A percentile compares a stretch with the other conserved stretches of the same genome.
Conservation (phyloP, 1,139 yeast species). For the Suhomyces bokatorum region DNA sequence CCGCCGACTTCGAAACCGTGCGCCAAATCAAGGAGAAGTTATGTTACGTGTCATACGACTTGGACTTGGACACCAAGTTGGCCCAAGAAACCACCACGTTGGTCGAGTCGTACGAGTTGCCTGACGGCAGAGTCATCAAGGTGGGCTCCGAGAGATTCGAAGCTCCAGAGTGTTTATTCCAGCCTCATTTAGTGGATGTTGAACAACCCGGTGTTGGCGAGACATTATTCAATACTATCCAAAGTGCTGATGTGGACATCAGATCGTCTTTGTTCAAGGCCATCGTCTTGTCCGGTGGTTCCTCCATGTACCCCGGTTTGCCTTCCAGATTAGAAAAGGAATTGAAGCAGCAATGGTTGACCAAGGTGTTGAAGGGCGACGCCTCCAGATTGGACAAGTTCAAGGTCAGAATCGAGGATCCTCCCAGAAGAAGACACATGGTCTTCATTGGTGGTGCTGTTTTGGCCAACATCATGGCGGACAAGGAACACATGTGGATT, state of each 20-base stretch:
- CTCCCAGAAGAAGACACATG: slow-evolving; percentile 99
- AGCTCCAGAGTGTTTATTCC: slow-evolving; percentile 98
- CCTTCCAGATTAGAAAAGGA: slow-evolving; percentile 96
- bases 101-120: slow-evolving; percentile 88
- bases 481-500: slow-evolving; percentile 98
- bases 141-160: slow-evolving; percentile 96
- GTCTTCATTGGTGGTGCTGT: slow-evolving; percentile 99
- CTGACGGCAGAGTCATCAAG: slow-evolving; percentile 93
- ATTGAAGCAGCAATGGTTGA: slow-evolving; percentile 92
- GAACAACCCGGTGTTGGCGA: slow-evolving; percentile 98
- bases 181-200: slow-evolving; percentile 93
- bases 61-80: slow-evolving; percentile 82
- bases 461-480: slow-evolving; percentile 96
- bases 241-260: slow-evolving; percentile 90
- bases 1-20: slow-evolving; percentile 97
- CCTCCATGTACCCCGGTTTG: slow-evolving; percentile 98
- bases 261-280: slow-evolving; percentile 88
- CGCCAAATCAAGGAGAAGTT: slow-evolving; percentile 96
- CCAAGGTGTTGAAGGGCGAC: slow-evolving; percentile 83
- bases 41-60: slow-evolving; percentile 92
- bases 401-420: slow-evolving; percentile 96
- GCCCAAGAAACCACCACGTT: slow-evolving; percentile 93
- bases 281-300: slow-evolving; percentile 94
- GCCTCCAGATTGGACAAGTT: slow-evolving; percentile 85
- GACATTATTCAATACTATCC: slow-evolving; percentile 85